Base-by-base conservation (phyloP, 2,329 filamentous ascomycete species). In the Blumeriella jaapii region DNA sequence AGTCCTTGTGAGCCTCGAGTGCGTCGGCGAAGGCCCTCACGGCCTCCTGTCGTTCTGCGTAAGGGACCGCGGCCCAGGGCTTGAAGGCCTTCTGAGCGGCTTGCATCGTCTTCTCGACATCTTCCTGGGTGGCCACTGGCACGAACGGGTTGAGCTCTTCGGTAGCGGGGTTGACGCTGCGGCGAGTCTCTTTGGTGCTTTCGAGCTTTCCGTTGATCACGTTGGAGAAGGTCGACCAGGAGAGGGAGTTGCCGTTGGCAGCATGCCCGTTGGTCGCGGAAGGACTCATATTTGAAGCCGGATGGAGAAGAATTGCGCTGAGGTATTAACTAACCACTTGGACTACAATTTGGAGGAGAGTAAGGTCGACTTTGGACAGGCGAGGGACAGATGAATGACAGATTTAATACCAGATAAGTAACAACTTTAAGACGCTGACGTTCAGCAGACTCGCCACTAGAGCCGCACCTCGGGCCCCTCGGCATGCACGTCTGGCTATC, bases 11-110 rank as follows among this genome's bases (percentile, higher is more conserved):
- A 5, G 28, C 31, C 17, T 19, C 17, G 12, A 40, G 20, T 13
- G 34, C 37, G 14, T 36, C 36, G n/a, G 38, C 19, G 13, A 46
- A 40, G 15, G 34, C 39, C 2, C 17, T 33, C 14, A 69, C 50
- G 9, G 57, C 52, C 10, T 63, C 58, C 23, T 59, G 55, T 22
- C 68, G 59, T 43, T 69, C 61, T 3, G 57, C 51, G 31, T 59
- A 55, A 1, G 61, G 55, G 3, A 59, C 64, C 29, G 58, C 55
- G 14, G 59, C 59, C 68, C 68, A 72, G 0, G 58, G 54, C 37
- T 56, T 55, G 49, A 68, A 66, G 3, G 66, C 68, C 15, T 53
- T 53, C 31, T 59, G 56, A 5, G 64, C 37, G 13, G 33, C 20
- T 4, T 25, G 31, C 15, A 51, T 44, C 41, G 55, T 40, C 51